Base-by-base conservation (phyloP, 2,329 filamentous ascomycete genomes). In the Colletotrichum echinochloae region DNA sequence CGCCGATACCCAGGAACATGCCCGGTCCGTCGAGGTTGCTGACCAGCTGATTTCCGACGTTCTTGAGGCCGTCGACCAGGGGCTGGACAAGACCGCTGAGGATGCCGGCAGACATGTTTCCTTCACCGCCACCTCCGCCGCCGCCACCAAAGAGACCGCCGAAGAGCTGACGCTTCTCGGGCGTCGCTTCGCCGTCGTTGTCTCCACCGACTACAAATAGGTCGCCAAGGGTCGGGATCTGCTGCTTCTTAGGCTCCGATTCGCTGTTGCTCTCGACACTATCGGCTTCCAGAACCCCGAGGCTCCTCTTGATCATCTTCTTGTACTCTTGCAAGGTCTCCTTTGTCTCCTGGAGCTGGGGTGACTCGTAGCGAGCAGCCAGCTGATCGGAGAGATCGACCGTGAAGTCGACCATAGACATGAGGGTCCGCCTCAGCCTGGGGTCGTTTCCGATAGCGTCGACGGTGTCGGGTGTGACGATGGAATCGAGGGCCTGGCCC, bases 1-100 rank as follows among this genome's bases (percentile, higher is more conserved):
- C 64, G 3, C 76, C 76, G 23, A 77, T 73, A 1, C 76, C 76
- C 33, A 76, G 74, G 48, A 76, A 77, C 68, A 74, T 70, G 56
- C 60, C 73, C 1, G 73, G 66, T 0, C 71, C 73, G 60, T 66
- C 35, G 33, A 73, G 65, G 48, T 74, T 69, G 33, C 57, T 20
- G 14, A 66, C 62, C 9, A 74, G 62, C 14, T 57, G 30, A 41
- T 51, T 62, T 5, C 71, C 72, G 20, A 74, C 55, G 60, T 71
- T 69, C 23, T 52, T 67, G 16, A 74, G 49, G 8, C 65, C 63
- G 60, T 70, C 69, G 28, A 35, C 65, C 14, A 74, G 44, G 9
- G 72, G 72, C 37, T 67, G 64, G 9, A 72, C 23, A 5, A 74
- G 61, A 7, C 55, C 67, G 1, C 49, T 28, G 48, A 66, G 61